These are phyloP conservation scores for Canavalia gladiata DNA, from an alignment of 306 rosid species.

Conservation along the genomic window DNA sequence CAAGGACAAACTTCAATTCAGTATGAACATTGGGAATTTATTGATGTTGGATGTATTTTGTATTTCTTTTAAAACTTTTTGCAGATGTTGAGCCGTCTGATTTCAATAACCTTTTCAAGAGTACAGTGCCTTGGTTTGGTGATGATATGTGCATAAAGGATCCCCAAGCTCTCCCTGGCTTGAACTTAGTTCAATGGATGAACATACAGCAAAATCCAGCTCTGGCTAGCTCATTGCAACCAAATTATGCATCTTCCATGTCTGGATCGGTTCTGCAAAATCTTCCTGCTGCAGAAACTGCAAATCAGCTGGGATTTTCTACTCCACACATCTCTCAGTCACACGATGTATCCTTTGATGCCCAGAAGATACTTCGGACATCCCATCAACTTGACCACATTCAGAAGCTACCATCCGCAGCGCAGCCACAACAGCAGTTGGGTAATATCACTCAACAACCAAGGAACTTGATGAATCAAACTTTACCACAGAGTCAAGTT, in stretches of 20 bases:
- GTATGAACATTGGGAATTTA: background rate
- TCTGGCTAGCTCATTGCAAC: conserved; percentile 63
- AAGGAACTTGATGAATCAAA: conserved; percentile 58
- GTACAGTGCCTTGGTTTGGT: conserved; percentile 80
- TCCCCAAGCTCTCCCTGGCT: conserved; percentile 66
- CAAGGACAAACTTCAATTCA: background rate
- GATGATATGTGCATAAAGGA: conserved; percentile 78
- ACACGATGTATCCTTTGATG: conserved; percentile 57
- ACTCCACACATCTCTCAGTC: conserved; percentile 63
- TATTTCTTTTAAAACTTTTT: conserved; percentile 1
- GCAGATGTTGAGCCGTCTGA: conserved; percentile 76
- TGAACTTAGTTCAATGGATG: conserved; percentile 89
- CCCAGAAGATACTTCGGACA: conserved; percentile 66
- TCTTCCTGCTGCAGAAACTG: conserved; percentile 63
- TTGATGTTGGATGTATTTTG: conserved; percentile 9
- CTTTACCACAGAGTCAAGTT: conserved; percentile 58
- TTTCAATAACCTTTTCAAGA: conserved; percentile 62
- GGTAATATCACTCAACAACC: conserved; percentile 44
- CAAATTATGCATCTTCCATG: conserved; percentile 66
- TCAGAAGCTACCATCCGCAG: conserved; percentile 55
- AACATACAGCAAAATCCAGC: conserved; percentile 79
- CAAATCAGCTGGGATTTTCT: conserved; percentile 69
- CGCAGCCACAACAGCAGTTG: conserved; percentile 63
- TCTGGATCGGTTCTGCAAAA: conserved; percentile 65
- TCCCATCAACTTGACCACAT: conserved; percentile 69